phyloP scores from a whole-genome alignment of 768 basidiomycete genomes.

The Suillus plorans region DNA sequence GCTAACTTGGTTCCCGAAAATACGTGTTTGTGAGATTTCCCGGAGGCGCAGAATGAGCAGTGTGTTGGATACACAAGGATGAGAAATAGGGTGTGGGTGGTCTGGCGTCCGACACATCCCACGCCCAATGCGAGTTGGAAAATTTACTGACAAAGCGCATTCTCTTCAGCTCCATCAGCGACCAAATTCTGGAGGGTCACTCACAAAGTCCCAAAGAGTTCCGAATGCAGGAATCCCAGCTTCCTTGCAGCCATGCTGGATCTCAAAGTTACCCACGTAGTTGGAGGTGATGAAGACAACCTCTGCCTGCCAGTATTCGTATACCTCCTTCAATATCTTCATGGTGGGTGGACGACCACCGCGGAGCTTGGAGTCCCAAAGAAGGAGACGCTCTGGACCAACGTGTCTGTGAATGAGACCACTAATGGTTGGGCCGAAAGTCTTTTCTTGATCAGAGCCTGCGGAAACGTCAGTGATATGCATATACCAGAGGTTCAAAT shows the following conservation, averaged over 20 bases:
- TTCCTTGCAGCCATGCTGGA: slow-evolving; percentile 76
- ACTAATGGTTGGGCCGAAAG: slow-evolving; percentile 78
- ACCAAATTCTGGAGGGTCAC: slow-evolving; percentile 11
- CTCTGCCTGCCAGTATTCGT: slow-evolving; percentile 71
- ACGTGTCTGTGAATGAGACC: slow-evolving; percentile 70
- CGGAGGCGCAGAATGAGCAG: slow-evolving; percentile 5
- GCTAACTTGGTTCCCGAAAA: slow-evolving; percentile 7
- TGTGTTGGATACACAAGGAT: slow-evolving; percentile 10
- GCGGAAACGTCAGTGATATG: slow-evolving; percentile 14
- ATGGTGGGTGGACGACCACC: slow-evolving; percentile 78
- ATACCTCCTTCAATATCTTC: slow-evolving; percentile 71
- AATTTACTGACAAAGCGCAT: slow-evolving; percentile 22
- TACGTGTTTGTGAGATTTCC: slow-evolving; percentile 1
- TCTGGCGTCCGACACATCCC: slow-evolving; percentile 3
- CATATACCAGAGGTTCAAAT: slow-evolving; percentile 2
- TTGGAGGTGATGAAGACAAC: slow-evolving; percentile 88
- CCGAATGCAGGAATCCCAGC: slow-evolving; percentile 68
- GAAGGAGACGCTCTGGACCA: slow-evolving; percentile 67
- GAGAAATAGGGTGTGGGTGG: slow-evolving; percentile 6
- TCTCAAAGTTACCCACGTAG: slow-evolving; percentile 72
- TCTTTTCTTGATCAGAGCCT: slow-evolving; percentile 83
- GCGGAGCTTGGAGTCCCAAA: slow-evolving; percentile 77
- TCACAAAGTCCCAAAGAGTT: slow-evolving; percentile 70
- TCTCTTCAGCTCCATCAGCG: slow-evolving; percentile 7
- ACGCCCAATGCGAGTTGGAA: slow-evolving; percentile 7